Evolutionary conservation across 164 flowering plant genomes (phyloP).

Genomic region (Saururus chinensis): DNA sequence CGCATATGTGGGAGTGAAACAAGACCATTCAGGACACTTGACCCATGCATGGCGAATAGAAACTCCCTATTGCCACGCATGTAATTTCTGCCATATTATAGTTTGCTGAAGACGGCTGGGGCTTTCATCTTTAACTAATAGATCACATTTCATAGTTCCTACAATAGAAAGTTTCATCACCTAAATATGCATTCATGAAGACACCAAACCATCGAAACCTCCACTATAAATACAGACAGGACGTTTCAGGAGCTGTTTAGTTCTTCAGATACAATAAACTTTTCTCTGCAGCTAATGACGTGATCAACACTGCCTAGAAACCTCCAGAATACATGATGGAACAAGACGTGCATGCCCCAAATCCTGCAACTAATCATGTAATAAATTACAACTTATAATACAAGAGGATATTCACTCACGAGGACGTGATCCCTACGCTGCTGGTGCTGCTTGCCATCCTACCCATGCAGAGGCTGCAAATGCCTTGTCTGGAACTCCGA

Average conservation of each 20-base stretch:
- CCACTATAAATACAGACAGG: not conserved
- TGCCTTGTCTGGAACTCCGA: not conserved
- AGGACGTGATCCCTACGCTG: not conserved
- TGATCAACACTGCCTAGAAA: not conserved
- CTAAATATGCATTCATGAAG: no score
- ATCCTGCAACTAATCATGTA: not conserved
- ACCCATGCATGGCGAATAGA: no score
- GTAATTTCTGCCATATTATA: no score
- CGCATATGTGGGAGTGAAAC: no score
- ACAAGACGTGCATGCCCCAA: not conserved
- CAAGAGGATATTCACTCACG: no score
- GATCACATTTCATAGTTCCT: no score
- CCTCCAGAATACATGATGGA: not conserved
- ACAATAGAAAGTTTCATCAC: no score
- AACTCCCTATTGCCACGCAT: no score
- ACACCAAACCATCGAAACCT: not conserved
- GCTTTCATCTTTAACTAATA: no score
- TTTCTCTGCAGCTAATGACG: not conserved
- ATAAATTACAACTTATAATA: not conserved
- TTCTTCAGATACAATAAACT: not conserved
- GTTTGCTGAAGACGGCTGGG: no score
- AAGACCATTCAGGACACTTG: no score
- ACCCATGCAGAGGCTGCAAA: not conserved
- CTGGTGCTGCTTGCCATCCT: not conserved
- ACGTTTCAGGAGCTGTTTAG: not conserved